Conservation (phyloP, 768 basidiomycete species). For the Podaxis sp. region DNA sequence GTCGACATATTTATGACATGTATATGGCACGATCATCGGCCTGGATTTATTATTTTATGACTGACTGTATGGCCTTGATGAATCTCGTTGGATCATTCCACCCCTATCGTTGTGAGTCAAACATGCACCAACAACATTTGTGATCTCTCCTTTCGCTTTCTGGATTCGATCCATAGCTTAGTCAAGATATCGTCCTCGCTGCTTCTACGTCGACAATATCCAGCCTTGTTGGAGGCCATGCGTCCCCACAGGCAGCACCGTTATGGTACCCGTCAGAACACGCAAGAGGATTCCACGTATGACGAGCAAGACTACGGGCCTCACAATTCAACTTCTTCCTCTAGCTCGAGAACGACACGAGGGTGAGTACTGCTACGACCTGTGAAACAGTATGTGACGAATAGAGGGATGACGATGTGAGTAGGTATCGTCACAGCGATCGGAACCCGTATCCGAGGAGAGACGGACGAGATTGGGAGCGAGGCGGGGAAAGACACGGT, state of each 20-base stretch:
- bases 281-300: neutral
- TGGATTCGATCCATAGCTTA: neutral
- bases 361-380: neutral
- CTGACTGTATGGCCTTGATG: too few relatives aligned
- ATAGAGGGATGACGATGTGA: neutral
- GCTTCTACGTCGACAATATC: neutral
- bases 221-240: slow-evolving; percentile 4
- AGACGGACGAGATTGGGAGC: neutral
- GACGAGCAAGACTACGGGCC: neutral
- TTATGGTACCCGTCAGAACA: neutral
- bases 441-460: neutral
- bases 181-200: neutral
- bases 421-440: neutral
- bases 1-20: too few relatives aligned
- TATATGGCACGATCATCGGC: too few relatives aligned
- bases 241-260: neutral
- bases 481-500: neutral
- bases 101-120: neutral
- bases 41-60: too few relatives aligned
- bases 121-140: neutral
- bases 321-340: neutral
- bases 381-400: neutral
- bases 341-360: neutral
- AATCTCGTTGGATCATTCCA: too few relatives aligned
- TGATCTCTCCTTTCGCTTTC: neutral